These are phyloP conservation scores for Amanita exitialis DNA, from an alignment of 768 basidiomycete genomes.

Conservation along the genomic window DNA sequence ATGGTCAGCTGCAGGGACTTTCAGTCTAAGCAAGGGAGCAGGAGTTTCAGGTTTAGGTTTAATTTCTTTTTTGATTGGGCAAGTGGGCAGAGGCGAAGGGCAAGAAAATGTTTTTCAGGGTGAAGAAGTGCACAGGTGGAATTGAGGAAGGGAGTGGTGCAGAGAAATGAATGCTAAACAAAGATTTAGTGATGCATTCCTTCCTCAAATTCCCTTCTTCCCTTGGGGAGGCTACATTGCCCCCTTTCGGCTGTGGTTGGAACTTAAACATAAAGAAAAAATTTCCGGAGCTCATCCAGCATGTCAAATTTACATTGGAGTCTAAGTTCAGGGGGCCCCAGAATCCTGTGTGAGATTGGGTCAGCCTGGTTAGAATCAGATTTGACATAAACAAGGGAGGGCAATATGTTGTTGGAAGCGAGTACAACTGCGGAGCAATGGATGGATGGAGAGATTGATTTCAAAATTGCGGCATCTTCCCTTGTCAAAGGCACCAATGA, in stretches of 20 bases:
- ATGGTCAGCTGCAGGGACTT: conserved; percentile 13
- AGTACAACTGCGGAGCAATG: conserved; percentile 6
- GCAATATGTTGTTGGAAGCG: conserved; percentile 9
- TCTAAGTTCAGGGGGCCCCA: conserved; percentile 3
- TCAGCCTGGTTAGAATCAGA: conserved; percentile 20
- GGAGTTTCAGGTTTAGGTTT: neutral
- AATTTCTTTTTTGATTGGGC: conserved; percentile 5
- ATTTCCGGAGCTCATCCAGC: conserved; percentile 9
- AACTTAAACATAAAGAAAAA: conserved; percentile 9
- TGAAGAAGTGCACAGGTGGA: neutral
- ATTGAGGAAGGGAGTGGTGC: neutral
- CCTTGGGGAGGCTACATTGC: conserved; percentile 3
- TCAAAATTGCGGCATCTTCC: conserved; percentile 20
- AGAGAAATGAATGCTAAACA: neutral
- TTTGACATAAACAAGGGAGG: conserved; percentile 13
- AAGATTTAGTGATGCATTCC: neutral
- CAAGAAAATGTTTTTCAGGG: neutral
- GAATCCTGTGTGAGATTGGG: conserved; percentile 18
- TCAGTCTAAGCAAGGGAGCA: conserved; percentile 7
- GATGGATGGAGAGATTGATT: conserved; percentile 19
- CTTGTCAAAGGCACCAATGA: conserved; percentile 21
- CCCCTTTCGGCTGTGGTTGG: conserved; percentile 5
- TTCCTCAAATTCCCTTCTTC: neutral
- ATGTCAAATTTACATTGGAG: conserved; percentile 6
- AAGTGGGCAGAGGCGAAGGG: neutral